phyloP scores from a whole-genome alignment of 257 asterid genomes.

The Coffea eugenioides region DNA sequence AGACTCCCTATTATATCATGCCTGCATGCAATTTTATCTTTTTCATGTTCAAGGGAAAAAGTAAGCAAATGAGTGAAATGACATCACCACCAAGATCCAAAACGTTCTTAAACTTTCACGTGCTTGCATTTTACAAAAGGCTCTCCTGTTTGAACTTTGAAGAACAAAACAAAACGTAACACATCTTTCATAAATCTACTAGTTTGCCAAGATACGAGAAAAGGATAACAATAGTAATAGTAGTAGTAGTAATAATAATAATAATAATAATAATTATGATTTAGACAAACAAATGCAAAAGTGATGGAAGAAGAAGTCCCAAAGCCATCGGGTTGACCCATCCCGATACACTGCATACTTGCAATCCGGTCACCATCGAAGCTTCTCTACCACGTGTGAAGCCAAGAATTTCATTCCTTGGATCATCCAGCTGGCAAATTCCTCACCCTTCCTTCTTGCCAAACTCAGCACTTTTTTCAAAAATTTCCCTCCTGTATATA shows the following conservation, averaged over 20 bases:
- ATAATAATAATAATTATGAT: too few species aligned
- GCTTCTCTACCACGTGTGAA: conserved; percentile 43
- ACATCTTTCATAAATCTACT: background rate
- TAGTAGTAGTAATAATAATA: too few species aligned
- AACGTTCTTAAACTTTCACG: background rate
- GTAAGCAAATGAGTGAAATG: background rate
- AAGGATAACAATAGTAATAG: too few species aligned
- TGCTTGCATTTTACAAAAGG: background rate
- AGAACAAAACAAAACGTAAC: background rate
- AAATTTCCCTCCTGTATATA: conserved; percentile 26
- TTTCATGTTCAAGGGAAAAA: background rate
- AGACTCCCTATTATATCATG: too few species aligned
- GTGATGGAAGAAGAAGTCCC: conserved; percentile 7
- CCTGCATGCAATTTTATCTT: too few species aligned
- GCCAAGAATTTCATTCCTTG: conserved; percentile 9
- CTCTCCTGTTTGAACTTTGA: background rate
- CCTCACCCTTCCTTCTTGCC: conserved; percentile 9
- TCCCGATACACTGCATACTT: conserved; percentile 24
- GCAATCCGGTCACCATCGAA: conserved; percentile 34
- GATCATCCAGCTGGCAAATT: conserved; percentile 33
- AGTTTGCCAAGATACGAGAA: too few species aligned
- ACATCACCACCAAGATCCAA: background rate
- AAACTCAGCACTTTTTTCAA: conserved; percentile 1
- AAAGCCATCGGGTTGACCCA: conserved; percentile 38
- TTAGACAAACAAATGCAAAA: conserved; percentile 1